Evolutionary conservation across 108 stramenopile species (phyloP), one percentile per base, ranked within the genome.

Genomic region (Mayamaea pseudoterrestris): DNA sequence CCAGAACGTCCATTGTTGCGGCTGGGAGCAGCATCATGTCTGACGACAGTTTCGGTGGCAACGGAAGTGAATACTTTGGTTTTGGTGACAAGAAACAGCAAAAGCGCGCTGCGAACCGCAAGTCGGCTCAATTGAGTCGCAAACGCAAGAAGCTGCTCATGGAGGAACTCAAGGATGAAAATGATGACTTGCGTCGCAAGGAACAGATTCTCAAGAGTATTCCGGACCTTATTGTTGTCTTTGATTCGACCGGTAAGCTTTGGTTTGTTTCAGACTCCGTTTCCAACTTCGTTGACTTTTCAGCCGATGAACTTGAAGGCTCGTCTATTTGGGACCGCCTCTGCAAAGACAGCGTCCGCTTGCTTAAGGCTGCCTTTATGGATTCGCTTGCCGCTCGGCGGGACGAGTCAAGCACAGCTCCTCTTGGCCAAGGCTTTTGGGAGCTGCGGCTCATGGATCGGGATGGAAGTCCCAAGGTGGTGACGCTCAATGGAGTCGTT

Each of bases 121-220:
- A 76, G n/a, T 93, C 89, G 5, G 93, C 93, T 0, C 93, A 95
- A 48, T 74, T 91, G 3, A 81, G 79, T 50, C 80, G 93, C 16
- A 89, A 90, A 52, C 80, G 93, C 20, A 95, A 95, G 72, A 95
- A 95, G 65, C 77, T 83, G 49, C 83, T 77, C 45, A 82, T 95
- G 43, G 93, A 95, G 51, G 90, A 95, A 51, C 74, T 95, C 37
- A 82, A 80, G 66, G 82, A 80, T 40, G 81, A 89, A 50, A 90
- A 90, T 44, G 63, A 64, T 31, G 81, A 78, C 16, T 58, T 90
- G 24, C 63, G 82, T 40, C 63, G 82, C 11, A 82, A 84, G 60
- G 82, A 79, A 41, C 78, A 77, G 44, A 90, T 90, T 27, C 69
- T 90, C 4, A 59, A 66, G 16, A 68, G 73, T 2, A 83, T 90